A percentile compares a stretch with the other conserved stretches of the same genome.
Evolutionary conservation across 2,329 filamentous ascomycete species (phyloP).

Genomic region (Aureobasidium lini): DNA sequence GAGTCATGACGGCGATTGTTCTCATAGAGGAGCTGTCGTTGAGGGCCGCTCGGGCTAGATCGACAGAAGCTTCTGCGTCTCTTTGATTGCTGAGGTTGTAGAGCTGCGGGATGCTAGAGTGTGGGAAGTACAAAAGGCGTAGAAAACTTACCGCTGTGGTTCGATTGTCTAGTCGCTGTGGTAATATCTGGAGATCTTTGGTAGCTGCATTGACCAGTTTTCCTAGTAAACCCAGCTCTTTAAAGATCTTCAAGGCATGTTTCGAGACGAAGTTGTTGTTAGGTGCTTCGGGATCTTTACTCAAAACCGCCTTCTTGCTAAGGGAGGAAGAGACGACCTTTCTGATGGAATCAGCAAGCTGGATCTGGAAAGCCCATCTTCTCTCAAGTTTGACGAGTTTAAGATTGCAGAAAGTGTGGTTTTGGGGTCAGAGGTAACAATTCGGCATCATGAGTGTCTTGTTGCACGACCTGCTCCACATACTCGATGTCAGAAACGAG

Average conservation of each 20-base stretch:
- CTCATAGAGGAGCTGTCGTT: background rate
- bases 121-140: background rate
- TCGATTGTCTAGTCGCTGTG: background rate
- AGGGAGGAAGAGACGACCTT: background rate
- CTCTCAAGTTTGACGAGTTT: background rate
- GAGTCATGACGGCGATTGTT: background rate
- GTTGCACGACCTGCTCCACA: background rate
- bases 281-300: too few relatives aligned
- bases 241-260: background rate
- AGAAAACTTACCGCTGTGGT: background rate
- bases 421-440: background rate
- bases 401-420: background rate
- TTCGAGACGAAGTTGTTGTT: too few relatives aligned
- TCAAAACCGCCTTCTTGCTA: too few relatives aligned
- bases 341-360: background rate
- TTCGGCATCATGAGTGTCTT: background rate
- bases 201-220: background rate
- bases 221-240: background rate
- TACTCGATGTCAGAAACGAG: background rate
- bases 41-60: background rate
- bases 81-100: background rate
- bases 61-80: background rate
- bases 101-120: background rate
- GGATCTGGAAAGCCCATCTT: background rate
- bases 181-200: background rate